These are phyloP conservation scores for Bolboschoenoplectus hybrid DNA, from an alignment of 202 grass and related monocot species.

Conservation along the genomic window DNA sequence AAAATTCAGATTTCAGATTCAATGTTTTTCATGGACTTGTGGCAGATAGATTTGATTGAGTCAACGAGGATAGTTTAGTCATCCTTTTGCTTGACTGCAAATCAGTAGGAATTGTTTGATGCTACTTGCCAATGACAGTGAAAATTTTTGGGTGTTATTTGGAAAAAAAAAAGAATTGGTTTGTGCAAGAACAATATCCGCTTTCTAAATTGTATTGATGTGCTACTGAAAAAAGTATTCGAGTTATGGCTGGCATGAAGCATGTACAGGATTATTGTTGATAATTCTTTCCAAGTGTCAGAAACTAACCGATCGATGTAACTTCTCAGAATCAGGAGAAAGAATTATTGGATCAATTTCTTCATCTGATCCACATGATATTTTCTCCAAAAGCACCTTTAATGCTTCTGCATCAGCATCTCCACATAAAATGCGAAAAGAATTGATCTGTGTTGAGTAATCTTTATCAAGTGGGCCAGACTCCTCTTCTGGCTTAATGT, in stretches of 20 bases:
- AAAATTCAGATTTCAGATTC: not conserved
- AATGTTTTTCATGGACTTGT: not conserved
- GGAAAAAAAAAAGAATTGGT: not conserved
- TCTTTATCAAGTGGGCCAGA: constrained; percentile 55
- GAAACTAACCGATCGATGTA: constrained; percentile 78
- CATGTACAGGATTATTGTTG: not conserved
- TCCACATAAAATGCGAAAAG: constrained; percentile 60
- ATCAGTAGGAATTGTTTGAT: not conserved
- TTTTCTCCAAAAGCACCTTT: constrained; percentile 58
- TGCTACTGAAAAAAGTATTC: not conserved
- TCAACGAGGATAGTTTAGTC: not conserved
- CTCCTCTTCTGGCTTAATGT: constrained; percentile 62
- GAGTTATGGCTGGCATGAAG: not conserved
- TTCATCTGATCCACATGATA: constrained; percentile 37
- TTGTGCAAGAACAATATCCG: not conserved
- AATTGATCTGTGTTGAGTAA: constrained; percentile 51
- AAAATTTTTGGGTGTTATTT: not conserved
- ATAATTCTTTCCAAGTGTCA: not conserved
- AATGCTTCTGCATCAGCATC: constrained; percentile 54
- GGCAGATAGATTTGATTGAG: too few species aligned
- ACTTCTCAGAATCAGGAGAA: constrained; percentile 73
- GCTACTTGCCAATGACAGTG: not conserved
- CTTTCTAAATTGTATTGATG: not conserved
- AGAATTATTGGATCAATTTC: constrained; percentile 65
- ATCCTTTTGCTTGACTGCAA: not conserved